phyloP scores from a whole-genome alignment of 495 filamentous ascomycete species.

The Penicillium daleae region DNA sequence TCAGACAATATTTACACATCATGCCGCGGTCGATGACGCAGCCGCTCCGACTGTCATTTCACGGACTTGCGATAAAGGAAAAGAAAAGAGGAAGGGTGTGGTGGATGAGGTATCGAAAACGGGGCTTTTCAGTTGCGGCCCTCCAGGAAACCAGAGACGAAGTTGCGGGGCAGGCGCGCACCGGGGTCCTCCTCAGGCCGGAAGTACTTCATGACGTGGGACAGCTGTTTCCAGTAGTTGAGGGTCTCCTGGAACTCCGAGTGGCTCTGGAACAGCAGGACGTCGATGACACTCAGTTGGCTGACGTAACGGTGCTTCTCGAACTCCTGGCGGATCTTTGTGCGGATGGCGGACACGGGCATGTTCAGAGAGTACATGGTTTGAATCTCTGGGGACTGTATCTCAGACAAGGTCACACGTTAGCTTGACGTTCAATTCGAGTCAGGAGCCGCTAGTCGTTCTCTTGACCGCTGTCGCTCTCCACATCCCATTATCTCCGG shows the following conservation, averaged over 20 bases:
- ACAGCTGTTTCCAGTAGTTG: constrained; percentile 98
- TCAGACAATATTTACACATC: constrained; percentile 51
- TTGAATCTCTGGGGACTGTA: constrained; percentile 91
- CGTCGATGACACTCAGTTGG: constrained; percentile 84
- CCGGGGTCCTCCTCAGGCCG: constrained; percentile 82
- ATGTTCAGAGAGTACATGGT: constrained; percentile 91
- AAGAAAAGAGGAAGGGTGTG: constrained; percentile 28
- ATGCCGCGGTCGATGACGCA: constrained; percentile 39
- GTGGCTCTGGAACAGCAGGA: constrained; percentile 84
- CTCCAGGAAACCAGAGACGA: constrained; percentile 93
- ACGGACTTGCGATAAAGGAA: constrained; percentile 33
- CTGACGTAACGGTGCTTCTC: constrained; percentile 92
- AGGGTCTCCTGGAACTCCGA: constrained; percentile 97
- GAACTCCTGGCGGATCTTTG: constrained; percentile 96
- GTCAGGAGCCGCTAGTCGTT: neutral
- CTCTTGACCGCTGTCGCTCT: neutral
- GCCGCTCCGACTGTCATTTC: constrained; percentile 24
- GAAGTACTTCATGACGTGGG: constrained; percentile 97
- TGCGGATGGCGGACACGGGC: constrained; percentile 85
- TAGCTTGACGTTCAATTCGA: constrained; percentile 13
- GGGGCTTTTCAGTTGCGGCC: constrained; percentile 49
- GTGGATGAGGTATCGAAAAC: constrained; percentile 21
- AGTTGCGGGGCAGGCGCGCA: constrained; percentile 77
- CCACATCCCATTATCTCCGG: neutral
- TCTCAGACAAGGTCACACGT: constrained; percentile 19